Evolutionary conservation across 164 flowering plant genomes (phyloP).

Genomic region (Macadamia tetraphylla): DNA sequence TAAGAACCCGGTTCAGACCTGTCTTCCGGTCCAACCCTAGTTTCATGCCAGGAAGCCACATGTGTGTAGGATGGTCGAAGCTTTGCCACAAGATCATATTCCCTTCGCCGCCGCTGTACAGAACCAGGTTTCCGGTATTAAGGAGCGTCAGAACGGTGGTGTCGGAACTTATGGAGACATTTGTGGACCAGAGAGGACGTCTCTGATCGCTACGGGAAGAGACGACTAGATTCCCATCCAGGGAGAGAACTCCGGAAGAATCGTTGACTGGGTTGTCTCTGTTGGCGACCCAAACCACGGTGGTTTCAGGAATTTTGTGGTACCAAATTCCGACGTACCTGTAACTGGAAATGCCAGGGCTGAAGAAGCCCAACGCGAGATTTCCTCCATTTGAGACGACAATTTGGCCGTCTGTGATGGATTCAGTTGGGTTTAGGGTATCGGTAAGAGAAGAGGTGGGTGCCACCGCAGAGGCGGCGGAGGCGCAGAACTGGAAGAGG

Average conservation of each 20-base stretch:
- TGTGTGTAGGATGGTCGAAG: not conserved
- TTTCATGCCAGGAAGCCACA: not conserved
- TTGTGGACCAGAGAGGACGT: not conserved
- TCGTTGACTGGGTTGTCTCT: slow-evolving; percentile 2
- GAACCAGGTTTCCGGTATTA: not conserved
- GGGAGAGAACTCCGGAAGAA: not conserved
- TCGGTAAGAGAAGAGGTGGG: not conserved
- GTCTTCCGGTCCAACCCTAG: not conserved
- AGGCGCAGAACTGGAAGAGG: not conserved
- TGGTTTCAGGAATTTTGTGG: not conserved
- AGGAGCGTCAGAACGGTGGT: not conserved
- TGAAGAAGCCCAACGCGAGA: slow-evolving; percentile 12
- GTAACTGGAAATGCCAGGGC: slow-evolving; percentile 3
- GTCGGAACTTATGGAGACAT: not conserved
- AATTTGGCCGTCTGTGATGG: not conserved
- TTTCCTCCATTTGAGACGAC: not conserved
- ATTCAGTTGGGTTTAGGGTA: not conserved
- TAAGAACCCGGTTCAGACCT: not conserved
- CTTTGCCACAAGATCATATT: not conserved
- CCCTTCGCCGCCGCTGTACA: not conserved
- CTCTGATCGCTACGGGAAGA: not conserved
- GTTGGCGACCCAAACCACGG: slow-evolving; percentile 13
- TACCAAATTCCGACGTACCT: slow-evolving; percentile 15
- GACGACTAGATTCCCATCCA: not conserved
- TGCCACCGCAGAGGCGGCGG: too few relatives aligned